Evolutionary conservation across 495 filamentous ascomycete genomes (phyloP), one percentile per base, ranked within the genome.

Genomic region (Talaromyces proteolyticus): DNA sequence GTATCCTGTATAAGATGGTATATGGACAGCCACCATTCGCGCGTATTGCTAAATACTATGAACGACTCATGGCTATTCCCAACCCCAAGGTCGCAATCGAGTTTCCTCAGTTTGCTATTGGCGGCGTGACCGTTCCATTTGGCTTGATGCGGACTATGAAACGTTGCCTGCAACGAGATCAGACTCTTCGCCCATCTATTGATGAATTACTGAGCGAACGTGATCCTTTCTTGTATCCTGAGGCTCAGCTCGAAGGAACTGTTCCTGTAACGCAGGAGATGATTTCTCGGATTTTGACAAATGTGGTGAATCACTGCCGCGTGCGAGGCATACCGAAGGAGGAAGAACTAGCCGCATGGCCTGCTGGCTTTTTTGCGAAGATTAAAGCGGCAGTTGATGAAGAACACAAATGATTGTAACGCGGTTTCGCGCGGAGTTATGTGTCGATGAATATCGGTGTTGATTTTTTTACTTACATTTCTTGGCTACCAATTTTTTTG

Each of bases 1-100:
- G 93, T 60, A 97, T 98, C 48, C 68, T 98, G 20, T 97, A 94
- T 66, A 93, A 97, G 67, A 95, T 98, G 89, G 86, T 89, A 0
- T 97, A 97, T 64, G 92, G 92, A 39, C 79, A 84, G 24, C 87
- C 90, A 6, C 93, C 93, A 3, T 98, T 98, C 57, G 89, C 87
- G 8, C 90, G 96, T 60, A 94, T 98, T 54, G 70, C 80, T 12
- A 88, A 90, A 68, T 88, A 87, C 62, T 86, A 91, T 70, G 82
- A 70, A 52, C 70, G 73, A 10, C 78, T 87, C 51, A 71, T 82
- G 70, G 90, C 91, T 14, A 98, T 98, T 63, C 90, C 91, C 44
- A 91, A 96, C 60, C 92, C 85, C 46, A 77, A 81, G 36, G 82
- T 95, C 62, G 69, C 74, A 25, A 93, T 98, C 64, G 84, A 89